Conservation (phyloP, 2,329 filamentous ascomycete genomes). For the Sporothrix dimorphospora region DNA sequence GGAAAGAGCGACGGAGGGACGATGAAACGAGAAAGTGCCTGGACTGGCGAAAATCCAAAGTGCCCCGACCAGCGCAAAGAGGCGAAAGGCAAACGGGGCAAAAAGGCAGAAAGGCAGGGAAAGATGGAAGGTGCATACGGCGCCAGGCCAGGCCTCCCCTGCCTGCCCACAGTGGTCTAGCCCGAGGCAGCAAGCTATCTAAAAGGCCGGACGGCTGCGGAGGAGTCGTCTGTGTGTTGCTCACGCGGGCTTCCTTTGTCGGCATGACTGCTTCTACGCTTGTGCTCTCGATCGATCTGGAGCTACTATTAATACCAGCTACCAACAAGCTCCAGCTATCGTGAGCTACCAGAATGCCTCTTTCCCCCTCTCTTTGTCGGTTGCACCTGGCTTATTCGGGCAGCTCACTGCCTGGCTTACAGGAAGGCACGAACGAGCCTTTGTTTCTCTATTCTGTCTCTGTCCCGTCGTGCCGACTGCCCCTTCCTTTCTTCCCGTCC, state of each 20-base stretch:
- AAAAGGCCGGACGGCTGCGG: not conserved
- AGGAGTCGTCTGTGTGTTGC: not conserved
- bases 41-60: not conserved
- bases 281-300: not conserved
- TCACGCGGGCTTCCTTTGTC: slow-evolving; percentile 18
- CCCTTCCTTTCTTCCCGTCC: not conserved
- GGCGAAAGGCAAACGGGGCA: slow-evolving; percentile 11
- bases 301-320: not conserved
- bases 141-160: not conserved
- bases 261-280: not conserved
- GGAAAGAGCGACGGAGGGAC: not conserved
- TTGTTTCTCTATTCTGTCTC: not conserved
- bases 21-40: slow-evolving; percentile 7
- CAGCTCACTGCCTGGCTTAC: not conserved
- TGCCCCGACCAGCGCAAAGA: slow-evolving; percentile 9
- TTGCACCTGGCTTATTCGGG: not conserved
- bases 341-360: not conserved
- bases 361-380: not conserved
- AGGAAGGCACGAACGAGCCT: slow-evolving; percentile 9
- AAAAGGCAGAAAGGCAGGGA: not conserved
- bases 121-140: not conserved
- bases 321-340: not conserved
- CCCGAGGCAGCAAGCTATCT: slow-evolving; percentile 7
- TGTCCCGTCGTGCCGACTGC: not conserved
- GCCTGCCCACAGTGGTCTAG: slow-evolving; percentile 15